A percentile compares a stretch with the other conserved stretches of the same genome.
These are phyloP conservation scores for Mytilinidion resinicola DNA, from an alignment of 495 filamentous ascomycete genomes.

Conservation along the genomic window DNA sequence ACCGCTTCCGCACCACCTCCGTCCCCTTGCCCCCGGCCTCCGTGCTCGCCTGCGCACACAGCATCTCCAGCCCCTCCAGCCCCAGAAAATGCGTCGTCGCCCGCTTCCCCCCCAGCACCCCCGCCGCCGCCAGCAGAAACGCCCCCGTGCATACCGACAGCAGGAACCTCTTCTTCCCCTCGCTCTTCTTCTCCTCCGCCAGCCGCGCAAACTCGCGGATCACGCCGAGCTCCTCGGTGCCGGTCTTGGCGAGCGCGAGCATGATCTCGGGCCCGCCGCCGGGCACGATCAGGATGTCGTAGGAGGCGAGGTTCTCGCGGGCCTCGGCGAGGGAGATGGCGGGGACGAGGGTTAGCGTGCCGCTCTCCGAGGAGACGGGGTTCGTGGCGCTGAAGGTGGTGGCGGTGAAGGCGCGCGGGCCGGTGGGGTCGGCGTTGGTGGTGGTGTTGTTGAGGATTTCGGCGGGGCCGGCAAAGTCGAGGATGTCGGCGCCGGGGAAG, in stretches of 20 bases:
- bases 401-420: slow-evolving; percentile 31
- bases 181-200: slow-evolving; percentile 10
- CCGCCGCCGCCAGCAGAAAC: slow-evolving; percentile 13
- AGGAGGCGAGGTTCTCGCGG: background rate
- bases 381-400: slow-evolving; percentile 29
- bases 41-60: background rate
- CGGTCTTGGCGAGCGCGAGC: slow-evolving; percentile 22
- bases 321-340: slow-evolving; percentile 22
- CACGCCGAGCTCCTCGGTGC: slow-evolving; percentile 27
- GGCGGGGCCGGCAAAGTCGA: slow-evolving; percentile 23
- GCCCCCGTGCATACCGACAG: slow-evolving; percentile 19
- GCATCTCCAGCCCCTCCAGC: slow-evolving; percentile 9
- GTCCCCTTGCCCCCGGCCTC: slow-evolving; percentile 13
- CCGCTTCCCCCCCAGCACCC: slow-evolving; percentile 6
- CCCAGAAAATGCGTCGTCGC: slow-evolving; percentile 18
- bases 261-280: slow-evolving; percentile 24
- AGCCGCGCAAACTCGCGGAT: slow-evolving; percentile 33
- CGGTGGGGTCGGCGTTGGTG: slow-evolving; percentile 32
- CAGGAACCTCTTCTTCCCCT: slow-evolving; percentile 2
- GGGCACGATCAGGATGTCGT: slow-evolving; percentile 21
- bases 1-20: slow-evolving; percentile 15
- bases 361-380: slow-evolving; percentile 18
- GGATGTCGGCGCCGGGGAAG: slow-evolving; percentile 19
- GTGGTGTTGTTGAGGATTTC: slow-evolving; percentile 19
- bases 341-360: slow-evolving; percentile 28